Evolutionary conservation across 805 yeast genomes (phyloP).

Genomic region (Kodamaea leandrae): DNA sequence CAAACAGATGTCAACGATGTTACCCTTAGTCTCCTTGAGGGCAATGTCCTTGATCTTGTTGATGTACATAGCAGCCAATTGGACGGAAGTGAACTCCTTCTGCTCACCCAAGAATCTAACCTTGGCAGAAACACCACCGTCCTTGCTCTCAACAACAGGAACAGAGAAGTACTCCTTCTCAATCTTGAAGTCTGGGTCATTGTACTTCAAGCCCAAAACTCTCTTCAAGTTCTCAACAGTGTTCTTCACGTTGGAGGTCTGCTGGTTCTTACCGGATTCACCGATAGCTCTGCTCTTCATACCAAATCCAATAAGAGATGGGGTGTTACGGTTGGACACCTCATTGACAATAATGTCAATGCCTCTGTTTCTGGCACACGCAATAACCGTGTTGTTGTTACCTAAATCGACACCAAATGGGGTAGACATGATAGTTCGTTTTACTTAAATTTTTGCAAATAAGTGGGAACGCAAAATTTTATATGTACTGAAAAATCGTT

Average conservation of each 20-base stretch:
- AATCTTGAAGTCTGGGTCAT: constrained; percentile 71
- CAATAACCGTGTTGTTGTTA: constrained; percentile 88
- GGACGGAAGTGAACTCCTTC: constrained; percentile 79
- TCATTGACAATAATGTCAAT: constrained; percentile 97
- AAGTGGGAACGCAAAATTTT: constrained; percentile 3
- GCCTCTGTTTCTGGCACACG: constrained; percentile 96
- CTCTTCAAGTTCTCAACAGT: constrained; percentile 95
- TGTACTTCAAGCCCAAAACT: constrained; percentile 72
- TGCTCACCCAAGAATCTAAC: constrained; percentile 81
- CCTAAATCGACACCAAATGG: constrained; percentile 99
- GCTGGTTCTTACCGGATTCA: constrained; percentile 94
- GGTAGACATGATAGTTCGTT: constrained; percentile 59
- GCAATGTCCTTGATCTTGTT: constrained; percentile 84
- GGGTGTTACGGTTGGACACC: constrained; percentile 96
- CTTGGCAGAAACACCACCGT: constrained; percentile 79
- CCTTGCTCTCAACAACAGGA: constrained; percentile 63
- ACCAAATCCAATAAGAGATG: constrained; percentile 89
- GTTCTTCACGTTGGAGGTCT: constrained; percentile 93
- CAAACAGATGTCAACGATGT: constrained; percentile 82
- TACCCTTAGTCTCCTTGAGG: constrained; percentile 75
- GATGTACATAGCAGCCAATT: constrained; percentile 92
- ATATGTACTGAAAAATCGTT: constrained; percentile 7
- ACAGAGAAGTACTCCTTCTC: constrained; percentile 77
- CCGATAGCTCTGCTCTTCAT: constrained; percentile 86
- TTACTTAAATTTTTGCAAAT: background rate